A percentile compares a stretch with the other conserved stretches of the same genome.
Conservation (phyloP, 345 rosid species). For the Citropsis articulata region DNA sequence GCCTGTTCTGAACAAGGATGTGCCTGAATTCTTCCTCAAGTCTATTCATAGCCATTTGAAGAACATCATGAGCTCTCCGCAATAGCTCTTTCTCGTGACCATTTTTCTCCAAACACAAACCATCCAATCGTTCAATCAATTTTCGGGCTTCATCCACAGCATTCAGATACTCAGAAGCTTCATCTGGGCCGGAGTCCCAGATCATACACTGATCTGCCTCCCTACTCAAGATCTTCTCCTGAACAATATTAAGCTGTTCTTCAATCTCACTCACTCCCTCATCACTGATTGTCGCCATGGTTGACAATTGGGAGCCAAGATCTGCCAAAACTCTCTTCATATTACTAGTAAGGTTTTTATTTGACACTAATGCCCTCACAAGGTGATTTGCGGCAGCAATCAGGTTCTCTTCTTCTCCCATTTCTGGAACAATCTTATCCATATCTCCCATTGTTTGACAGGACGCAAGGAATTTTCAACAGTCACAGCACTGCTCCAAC, state of each 20-base stretch:
- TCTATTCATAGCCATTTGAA: slow-evolving; percentile 81
- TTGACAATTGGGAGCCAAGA: slow-evolving; percentile 58
- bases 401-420: slow-evolving; percentile 56
- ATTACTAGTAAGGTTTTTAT: slow-evolving; percentile 51
- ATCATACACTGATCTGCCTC: slow-evolving; percentile 75
- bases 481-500: background rate
- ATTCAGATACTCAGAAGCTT: slow-evolving; percentile 48
- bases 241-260: slow-evolving; percentile 43
- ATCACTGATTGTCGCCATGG: slow-evolving; percentile 32
- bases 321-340: slow-evolving; percentile 56
- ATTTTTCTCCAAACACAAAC: slow-evolving; percentile 21
- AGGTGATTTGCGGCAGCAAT: slow-evolving; percentile 66
- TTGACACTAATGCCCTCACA: slow-evolving; percentile 52
- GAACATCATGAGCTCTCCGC: slow-evolving; percentile 66
- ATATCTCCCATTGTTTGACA: slow-evolving; percentile 47
- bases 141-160: slow-evolving; percentile 52
- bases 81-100: slow-evolving; percentile 39
- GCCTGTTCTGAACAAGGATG: slow-evolving; percentile 62
- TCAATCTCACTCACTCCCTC: slow-evolving; percentile 40
- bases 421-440: slow-evolving; percentile 22
- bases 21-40: slow-evolving; percentile 83
- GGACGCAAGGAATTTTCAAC: background rate
- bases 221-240: slow-evolving; percentile 64
- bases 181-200: slow-evolving; percentile 62
- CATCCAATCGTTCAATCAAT: slow-evolving; percentile 56